Conservation (phyloP, 495 filamentous ascomycete genomes). For the Penicillium egyptiacum region DNA sequence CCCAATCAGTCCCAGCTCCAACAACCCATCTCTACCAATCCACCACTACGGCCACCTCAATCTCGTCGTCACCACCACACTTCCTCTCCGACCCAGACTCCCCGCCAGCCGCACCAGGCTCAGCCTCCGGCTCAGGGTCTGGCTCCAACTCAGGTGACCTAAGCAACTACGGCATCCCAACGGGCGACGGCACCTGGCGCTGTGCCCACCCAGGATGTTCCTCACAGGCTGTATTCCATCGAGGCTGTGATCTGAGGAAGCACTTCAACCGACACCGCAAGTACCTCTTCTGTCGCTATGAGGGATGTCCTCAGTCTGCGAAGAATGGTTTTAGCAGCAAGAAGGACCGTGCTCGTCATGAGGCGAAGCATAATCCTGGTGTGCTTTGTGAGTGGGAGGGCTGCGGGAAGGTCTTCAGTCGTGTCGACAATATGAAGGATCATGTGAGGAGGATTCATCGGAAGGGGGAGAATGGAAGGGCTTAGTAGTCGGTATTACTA, state of each 20-base stretch:
- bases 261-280: slow-evolving; percentile 65
- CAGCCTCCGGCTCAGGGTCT: neutral
- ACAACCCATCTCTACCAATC: neutral
- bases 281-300: slow-evolving; percentile 60
- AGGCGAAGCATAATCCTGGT: slow-evolving; percentile 62
- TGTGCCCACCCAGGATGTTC: slow-evolving; percentile 60
- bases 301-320: slow-evolving; percentile 56
- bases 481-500: neutral
- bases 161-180: slow-evolving; percentile 33
- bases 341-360: slow-evolving; percentile 62
- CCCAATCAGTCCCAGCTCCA: neutral
- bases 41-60: neutral
- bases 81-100: slow-evolving; percentile 20
- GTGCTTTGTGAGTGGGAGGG: slow-evolving; percentile 58
- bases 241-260: slow-evolving; percentile 64
- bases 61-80: slow-evolving; percentile 21
- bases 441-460: slow-evolving; percentile 53
- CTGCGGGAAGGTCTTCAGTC: slow-evolving; percentile 60
- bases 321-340: slow-evolving; percentile 63
- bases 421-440: slow-evolving; percentile 66
- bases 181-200: slow-evolving; percentile 46
- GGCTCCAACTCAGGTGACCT: slow-evolving; percentile 27
- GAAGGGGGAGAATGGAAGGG: neutral
- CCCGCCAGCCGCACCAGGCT: neutral
- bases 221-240: slow-evolving; percentile 55